Percentiles rank a stretch among this genome's conserved stretches.
Conservation (phyloP, 1,284 basidiomycete species). For the Pyrrhoderma lamaoense region DNA sequence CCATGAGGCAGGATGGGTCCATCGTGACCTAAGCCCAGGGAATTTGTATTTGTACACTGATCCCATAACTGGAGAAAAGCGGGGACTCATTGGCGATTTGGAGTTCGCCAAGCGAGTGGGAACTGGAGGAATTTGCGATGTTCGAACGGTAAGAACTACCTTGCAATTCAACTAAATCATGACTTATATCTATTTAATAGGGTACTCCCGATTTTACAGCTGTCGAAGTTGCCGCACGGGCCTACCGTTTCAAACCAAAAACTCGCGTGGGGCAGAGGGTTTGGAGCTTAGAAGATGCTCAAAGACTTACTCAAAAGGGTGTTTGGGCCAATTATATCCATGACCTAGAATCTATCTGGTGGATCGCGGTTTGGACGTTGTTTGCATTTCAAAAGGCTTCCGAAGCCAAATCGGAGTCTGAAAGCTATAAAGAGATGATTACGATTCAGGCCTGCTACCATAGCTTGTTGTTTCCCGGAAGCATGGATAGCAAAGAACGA, state of each 20-base stretch:
- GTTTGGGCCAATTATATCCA: neutral
- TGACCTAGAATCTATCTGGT: constrained; percentile 5
- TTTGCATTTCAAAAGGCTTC: neutral
- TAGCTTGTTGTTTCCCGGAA: no score
- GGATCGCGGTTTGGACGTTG: constrained; percentile 3
- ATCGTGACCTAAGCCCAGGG: constrained; percentile 3
- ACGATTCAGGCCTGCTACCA: no score
- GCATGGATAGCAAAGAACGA: no score
- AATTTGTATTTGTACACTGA: constrained; percentile 1
- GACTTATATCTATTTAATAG: no score
- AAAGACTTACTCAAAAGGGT: no score
- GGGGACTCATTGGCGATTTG: neutral
- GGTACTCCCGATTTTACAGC: constrained; percentile 8
- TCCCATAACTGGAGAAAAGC: no score
- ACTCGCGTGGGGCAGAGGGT: no score
- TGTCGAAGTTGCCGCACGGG: neutral
- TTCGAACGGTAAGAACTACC: neutral
- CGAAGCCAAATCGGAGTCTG: no score
- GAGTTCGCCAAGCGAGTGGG: constrained; percentile 2
- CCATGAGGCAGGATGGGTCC: constrained; percentile 3
- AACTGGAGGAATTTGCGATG: neutral
- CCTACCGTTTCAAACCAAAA: no score
- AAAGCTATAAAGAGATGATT: no score
- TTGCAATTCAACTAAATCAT: no score
- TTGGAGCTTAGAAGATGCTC: no score